Evolutionary conservation across 352 stramenopile species (phyloP).

Genomic region (Phytophthora citrophthora): DNA sequence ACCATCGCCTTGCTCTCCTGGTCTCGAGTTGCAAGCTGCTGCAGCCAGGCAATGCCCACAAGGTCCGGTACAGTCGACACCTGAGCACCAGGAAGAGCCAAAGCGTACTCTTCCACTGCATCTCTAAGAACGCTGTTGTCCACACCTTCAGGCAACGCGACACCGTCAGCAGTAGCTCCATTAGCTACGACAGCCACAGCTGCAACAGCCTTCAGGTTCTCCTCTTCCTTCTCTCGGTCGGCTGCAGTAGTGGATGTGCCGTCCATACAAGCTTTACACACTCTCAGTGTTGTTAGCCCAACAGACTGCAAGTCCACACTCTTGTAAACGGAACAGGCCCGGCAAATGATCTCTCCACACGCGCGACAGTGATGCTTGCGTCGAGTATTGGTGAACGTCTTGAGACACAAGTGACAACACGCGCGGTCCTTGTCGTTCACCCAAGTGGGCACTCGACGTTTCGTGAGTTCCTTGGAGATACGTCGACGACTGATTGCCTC

Average conservation of each 20-base stretch:
- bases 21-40: slow-evolving; percentile 71
- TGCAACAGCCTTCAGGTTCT: slow-evolving; percentile 25
- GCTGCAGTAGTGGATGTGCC: slow-evolving; percentile 40
- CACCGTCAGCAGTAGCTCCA: slow-evolving; percentile 14
- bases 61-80: slow-evolving; percentile 72
- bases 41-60: slow-evolving; percentile 80
- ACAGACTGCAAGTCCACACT: slow-evolving; percentile 77
- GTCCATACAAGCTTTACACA: slow-evolving; percentile 85
- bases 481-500: slow-evolving; percentile 71
- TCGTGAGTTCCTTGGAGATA: slow-evolving; percentile 79
- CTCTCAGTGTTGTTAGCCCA: slow-evolving; percentile 73
- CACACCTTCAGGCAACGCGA: slow-evolving; percentile 48
- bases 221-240: slow-evolving; percentile 28
- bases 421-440: slow-evolving; percentile 83
- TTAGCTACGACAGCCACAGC: slow-evolving; percentile 19
- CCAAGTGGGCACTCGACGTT: slow-evolving; percentile 75
- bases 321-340: slow-evolving; percentile 81
- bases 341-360: slow-evolving; percentile 88
- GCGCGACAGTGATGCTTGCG: slow-evolving; percentile 83
- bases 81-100: slow-evolving; percentile 63
- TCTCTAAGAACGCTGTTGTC: slow-evolving; percentile 55
- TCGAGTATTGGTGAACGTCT: slow-evolving; percentile 82
- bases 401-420: slow-evolving; percentile 84
- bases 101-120: slow-evolving; percentile 76
- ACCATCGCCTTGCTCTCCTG: slow-evolving; percentile 78